Evolutionary conservation across 495 filamentous ascomycete genomes (phyloP).

Genomic region (Penicillium lividum): DNA sequence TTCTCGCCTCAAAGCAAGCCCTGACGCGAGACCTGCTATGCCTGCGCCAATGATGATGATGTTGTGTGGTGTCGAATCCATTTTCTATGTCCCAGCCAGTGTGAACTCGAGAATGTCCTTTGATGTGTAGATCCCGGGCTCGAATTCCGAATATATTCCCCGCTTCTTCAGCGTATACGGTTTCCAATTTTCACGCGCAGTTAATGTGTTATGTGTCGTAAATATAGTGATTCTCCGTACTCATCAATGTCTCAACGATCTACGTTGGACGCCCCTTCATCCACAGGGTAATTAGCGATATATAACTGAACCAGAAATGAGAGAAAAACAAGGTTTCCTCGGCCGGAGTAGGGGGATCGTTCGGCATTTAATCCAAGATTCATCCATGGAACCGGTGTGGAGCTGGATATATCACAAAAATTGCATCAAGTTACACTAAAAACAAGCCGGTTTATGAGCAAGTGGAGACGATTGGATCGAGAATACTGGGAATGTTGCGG

Average conservation of each 20-base stretch:
- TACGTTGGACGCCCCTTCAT: slow-evolving; percentile 1
- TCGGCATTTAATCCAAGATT: slow-evolving; percentile 20
- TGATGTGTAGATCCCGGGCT: neutral
- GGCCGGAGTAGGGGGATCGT: slow-evolving; percentile 29
- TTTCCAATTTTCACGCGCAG: too few relatives aligned
- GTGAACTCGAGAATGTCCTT: neutral
- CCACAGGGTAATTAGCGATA: slow-evolving; percentile 1
- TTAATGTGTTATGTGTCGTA: too few relatives aligned
- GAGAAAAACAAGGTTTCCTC: slow-evolving; percentile 17
- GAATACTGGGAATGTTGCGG: neutral
- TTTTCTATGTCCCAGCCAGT: neutral
- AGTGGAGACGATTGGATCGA: neutral
- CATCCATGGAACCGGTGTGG: slow-evolving; percentile 20
- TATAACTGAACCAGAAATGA: neutral
- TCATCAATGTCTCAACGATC: neutral
- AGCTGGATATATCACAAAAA: slow-evolving; percentile 10
- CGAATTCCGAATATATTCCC: neutral
- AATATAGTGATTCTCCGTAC: too few relatives aligned
- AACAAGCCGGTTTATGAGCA: neutral
- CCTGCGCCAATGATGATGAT: slow-evolving; percentile 58
- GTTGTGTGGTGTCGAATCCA: slow-evolving; percentile 28
- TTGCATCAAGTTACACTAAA: neutral
- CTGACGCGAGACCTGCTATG: slow-evolving; percentile 56
- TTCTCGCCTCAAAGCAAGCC: slow-evolving; percentile 52
- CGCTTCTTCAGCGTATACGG: neutral